phyloP scores from a whole-genome alignment of 179 eudicot genomes.

The Silene vulgaris region DNA sequence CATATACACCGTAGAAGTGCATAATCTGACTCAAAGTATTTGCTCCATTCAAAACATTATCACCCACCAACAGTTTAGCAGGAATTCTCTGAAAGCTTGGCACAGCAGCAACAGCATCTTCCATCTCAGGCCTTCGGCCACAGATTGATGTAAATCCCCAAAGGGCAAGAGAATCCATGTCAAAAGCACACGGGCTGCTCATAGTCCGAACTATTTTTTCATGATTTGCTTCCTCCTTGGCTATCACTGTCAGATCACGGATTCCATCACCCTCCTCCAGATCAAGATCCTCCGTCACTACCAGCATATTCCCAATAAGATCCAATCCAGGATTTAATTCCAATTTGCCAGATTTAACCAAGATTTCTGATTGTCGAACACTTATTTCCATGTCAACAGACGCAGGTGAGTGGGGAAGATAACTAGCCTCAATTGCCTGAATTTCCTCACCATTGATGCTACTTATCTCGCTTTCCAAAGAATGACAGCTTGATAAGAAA shows the following conservation, averaged over 20 bases:
- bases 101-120: conserved; percentile 47
- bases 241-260: conserved; percentile 27
- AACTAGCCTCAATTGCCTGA: conserved; percentile 25
- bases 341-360: conserved; percentile 28
- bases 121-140: conserved; percentile 67
- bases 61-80: conserved; percentile 38
- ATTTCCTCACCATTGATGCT: conserved; percentile 24
- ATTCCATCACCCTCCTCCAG: conserved; percentile 26
- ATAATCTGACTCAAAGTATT: conserved; percentile 33
- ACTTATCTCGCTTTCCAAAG: conserved; percentile 30
- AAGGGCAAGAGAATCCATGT: conserved; percentile 36
- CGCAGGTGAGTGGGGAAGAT: conserved; percentile 20
- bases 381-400: conserved; percentile 23
- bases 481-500: conserved; percentile 24
- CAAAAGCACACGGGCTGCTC: conserved; percentile 28
- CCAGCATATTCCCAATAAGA: conserved; percentile 29
- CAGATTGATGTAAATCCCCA: conserved; percentile 54
- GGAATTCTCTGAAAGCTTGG: conserved; percentile 52
- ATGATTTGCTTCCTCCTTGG: conserved; percentile 27
- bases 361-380: conserved; percentile 27
- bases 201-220: conserved; percentile 35
- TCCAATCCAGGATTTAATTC: conserved; percentile 23
- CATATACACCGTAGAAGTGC: conserved; percentile 64
- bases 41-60: conserved; percentile 30
- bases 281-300: conserved; percentile 42